Conservation (phyloP, 73 alveolate genomes). For the Tetrahymena elliotti region DNA sequence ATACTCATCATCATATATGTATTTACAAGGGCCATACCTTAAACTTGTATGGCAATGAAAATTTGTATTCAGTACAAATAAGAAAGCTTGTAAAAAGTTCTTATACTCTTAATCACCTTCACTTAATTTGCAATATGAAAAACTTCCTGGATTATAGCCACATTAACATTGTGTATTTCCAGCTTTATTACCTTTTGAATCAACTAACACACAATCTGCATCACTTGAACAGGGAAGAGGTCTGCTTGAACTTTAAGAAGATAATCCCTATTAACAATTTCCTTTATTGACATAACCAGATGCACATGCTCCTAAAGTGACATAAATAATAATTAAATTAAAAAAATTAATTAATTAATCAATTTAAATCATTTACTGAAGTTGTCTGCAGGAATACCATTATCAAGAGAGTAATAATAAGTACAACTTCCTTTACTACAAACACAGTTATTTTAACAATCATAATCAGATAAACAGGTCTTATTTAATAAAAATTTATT, state of each 20-base stretch:
- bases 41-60: slow-evolving; percentile 30
- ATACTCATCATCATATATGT: slow-evolving; percentile 17
- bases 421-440: slow-evolving; percentile 32
- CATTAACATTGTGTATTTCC: slow-evolving; percentile 34
- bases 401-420: slow-evolving; percentile 24
- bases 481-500: neutral
- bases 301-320: slow-evolving; percentile 1
- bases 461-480: slow-evolving; percentile 18
- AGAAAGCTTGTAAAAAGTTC: neutral
- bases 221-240: slow-evolving; percentile 21
- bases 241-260: slow-evolving; percentile 19
- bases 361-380: neutral
- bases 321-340: no score
- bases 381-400: slow-evolving; percentile 14
- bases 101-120: slow-evolving; percentile 41
- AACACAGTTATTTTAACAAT: slow-evolving; percentile 33
- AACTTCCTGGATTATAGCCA: slow-evolving; percentile 47
- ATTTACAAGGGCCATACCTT: slow-evolving; percentile 28
- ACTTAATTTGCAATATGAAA: slow-evolving; percentile 37
- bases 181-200: neutral
- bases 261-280: slow-evolving; percentile 6
- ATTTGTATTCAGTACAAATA: slow-evolving; percentile 19
- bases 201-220: slow-evolving; percentile 22
- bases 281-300: slow-evolving; percentile 18
- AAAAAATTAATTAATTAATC: neutral